Conservation (phyloP, 768 basidiomycete species). For the Suillus subalutaceus region DNA sequence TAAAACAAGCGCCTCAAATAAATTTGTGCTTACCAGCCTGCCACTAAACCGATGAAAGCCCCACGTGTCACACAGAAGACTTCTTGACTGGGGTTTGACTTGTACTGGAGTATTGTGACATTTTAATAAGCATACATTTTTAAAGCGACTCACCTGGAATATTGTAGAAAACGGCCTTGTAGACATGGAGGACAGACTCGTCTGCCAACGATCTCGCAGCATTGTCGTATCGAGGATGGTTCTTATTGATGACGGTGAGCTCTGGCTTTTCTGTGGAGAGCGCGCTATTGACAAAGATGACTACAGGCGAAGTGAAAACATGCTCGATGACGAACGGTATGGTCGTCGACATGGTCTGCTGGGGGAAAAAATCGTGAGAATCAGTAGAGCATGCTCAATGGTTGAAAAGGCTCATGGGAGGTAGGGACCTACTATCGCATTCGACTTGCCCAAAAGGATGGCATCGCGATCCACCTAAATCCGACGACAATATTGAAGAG, state of each 20-base stretch:
- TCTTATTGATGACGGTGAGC: background rate
- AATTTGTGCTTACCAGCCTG: background rate
- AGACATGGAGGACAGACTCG: background rate
- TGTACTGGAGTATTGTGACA: background rate
- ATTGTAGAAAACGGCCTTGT: background rate
- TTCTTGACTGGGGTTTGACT: background rate
- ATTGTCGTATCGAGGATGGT: background rate
- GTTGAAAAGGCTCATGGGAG: slow-evolving; percentile 2
- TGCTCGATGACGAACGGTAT: too few species aligned
- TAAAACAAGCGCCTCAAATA: background rate
- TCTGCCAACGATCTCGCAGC: background rate
- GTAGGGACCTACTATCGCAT: background rate
- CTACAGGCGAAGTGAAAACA: too few species aligned
- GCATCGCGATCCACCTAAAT: background rate
- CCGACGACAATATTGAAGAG: background rate
- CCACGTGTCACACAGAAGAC: background rate
- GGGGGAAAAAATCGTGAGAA: background rate
- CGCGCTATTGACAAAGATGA: background rate
- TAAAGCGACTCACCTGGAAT: background rate
- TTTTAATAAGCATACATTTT: background rate
- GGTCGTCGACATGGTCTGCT: background rate
- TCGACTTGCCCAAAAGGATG: background rate
- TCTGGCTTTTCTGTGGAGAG: background rate
- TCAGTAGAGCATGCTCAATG: background rate
- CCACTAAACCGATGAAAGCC: background rate